Percentiles rank a stretch among this genome's conserved stretches.
phyloP scores from a whole-genome alignment of 352 stramenopile genomes.

The Paralagenidium karlingii region DNA sequence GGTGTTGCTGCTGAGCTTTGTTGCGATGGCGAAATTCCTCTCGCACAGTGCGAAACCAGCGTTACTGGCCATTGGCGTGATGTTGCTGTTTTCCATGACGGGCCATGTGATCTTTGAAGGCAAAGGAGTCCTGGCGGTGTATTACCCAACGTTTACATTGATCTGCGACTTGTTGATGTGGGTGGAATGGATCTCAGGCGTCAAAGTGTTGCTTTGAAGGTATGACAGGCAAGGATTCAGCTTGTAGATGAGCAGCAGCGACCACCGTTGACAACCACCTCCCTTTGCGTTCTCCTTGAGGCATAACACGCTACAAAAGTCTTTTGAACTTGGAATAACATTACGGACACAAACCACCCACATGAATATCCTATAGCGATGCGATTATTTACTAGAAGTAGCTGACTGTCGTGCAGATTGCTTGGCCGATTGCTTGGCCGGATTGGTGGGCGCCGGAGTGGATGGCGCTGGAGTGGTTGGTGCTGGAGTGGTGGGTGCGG shows the following conservation, averaged over 20 bases:
- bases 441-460: no score
- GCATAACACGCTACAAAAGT: no score
- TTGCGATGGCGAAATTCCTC: slow-evolving; percentile 18
- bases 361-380: no score
- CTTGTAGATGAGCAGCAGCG: no score
- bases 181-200: slow-evolving; percentile 22
- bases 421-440: no score
- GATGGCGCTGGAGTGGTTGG: no score
- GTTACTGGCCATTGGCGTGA: slow-evolving; percentile 12
- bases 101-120: slow-evolving; percentile 54
- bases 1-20: slow-evolving; percentile 15
- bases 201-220: slow-evolving; percentile 14
- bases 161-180: slow-evolving; percentile 48
- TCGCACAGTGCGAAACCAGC: slow-evolving; percentile 10
- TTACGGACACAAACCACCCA: no score
- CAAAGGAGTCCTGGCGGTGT: slow-evolving; percentile 49
- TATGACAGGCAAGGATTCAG: background rate
- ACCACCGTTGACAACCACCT: slow-evolving; percentile 14
- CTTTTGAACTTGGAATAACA: no score
- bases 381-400: no score
- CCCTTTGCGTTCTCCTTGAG: no score
- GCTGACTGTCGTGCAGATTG: no score
- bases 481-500: no score
- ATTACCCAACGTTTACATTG: slow-evolving; percentile 55
- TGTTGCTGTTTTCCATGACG: slow-evolving; percentile 48